Evolutionary conservation across 1,139 yeast genomes (phyloP).

Genomic region (Geotrichum europaeum): DNA sequence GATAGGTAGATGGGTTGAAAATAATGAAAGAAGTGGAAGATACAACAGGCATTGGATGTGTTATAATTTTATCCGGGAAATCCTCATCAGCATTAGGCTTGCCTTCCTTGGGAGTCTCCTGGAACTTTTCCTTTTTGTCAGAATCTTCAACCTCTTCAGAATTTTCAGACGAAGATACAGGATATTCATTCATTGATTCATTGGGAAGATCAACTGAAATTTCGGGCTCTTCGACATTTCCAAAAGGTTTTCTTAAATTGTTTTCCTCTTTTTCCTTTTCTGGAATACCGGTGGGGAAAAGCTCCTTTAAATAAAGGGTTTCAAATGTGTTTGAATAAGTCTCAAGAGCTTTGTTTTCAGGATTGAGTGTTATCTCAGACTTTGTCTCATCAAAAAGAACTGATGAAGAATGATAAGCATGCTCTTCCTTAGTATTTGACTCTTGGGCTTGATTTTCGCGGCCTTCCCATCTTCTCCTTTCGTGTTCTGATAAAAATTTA

Average conservation of each 20-base stretch:
- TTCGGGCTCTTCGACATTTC: neutral
- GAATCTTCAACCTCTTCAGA: neutral
- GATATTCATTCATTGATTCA: conserved; percentile 24
- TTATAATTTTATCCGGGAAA: neutral
- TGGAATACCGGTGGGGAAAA: neutral
- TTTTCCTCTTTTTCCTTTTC: neutral
- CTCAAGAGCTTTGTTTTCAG: neutral
- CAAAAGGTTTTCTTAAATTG: neutral
- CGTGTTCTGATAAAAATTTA: neutral
- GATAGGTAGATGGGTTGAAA: neutral
- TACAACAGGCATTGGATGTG: neutral
- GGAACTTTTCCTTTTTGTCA: neutral
- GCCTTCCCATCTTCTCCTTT: neutral
- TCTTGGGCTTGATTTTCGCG: neutral
- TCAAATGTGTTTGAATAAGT: neutral
- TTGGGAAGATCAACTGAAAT: conserved; percentile 19
- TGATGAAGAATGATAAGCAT: neutral
- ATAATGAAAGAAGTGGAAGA: neutral
- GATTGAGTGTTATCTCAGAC: neutral
- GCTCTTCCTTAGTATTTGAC: too few relatives aligned
- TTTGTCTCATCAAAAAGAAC: too few relatives aligned
- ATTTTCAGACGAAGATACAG: neutral
- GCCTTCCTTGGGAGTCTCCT: neutral
- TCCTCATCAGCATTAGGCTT: neutral
- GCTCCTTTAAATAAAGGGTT: neutral